These are phyloP conservation scores for Sugiyamaella paludigena DNA, from an alignment of 1,139 yeast species.

Conservation along the genomic window DNA sequence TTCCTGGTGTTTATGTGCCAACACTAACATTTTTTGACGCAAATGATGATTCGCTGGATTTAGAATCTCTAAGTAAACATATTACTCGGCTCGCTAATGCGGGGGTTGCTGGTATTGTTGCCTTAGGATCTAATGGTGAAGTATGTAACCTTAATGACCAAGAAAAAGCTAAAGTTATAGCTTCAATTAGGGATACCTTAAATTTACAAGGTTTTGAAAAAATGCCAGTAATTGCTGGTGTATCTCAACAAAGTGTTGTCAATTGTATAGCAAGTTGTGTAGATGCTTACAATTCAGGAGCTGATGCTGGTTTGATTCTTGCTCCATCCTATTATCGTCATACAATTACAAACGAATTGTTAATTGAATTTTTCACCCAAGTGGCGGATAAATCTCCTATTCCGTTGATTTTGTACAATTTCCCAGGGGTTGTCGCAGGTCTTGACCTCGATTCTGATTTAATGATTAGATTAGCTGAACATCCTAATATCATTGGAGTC, in stretches of 20 bases:
- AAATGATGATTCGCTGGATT: slow-evolving; percentile 10
- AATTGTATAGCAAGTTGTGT: slow-evolving; percentile 5
- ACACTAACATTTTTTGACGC: slow-evolving; percentile 9
- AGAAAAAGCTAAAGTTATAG: slow-evolving; percentile 41
- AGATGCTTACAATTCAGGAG: slow-evolving; percentile 10
- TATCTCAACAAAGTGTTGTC: slow-evolving; percentile 17
- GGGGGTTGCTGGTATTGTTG: slow-evolving; percentile 17
- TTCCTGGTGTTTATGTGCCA: slow-evolving; percentile 11
- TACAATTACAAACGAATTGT: slow-evolving; percentile 3
- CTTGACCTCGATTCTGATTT: slow-evolving; percentile 66
- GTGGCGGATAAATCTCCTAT: slow-evolving; percentile 45
- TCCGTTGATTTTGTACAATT: slow-evolving; percentile 47
- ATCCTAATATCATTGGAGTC: slow-evolving; percentile 46
- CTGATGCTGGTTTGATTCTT: slow-evolving; percentile 10
- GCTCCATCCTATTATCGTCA: slow-evolving; percentile 11
- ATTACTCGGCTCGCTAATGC: slow-evolving; percentile 8
- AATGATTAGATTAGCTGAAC: slow-evolving; percentile 59
- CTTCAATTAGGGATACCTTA: slow-evolving; percentile 38
- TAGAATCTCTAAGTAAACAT: slow-evolving; percentile 3
- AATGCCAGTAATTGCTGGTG: slow-evolving; percentile 43
- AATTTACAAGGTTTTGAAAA: slow-evolving; percentile 33
- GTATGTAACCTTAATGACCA: slow-evolving; percentile 43
- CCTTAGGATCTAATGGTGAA: slow-evolving; percentile 39
- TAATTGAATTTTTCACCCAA: slow-evolving; percentile 9
- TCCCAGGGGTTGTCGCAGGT: slow-evolving; percentile 44